Evolutionary conservation across 495 filamentous ascomycete genomes (phyloP).

Genomic region (Tuber borchii): DNA sequence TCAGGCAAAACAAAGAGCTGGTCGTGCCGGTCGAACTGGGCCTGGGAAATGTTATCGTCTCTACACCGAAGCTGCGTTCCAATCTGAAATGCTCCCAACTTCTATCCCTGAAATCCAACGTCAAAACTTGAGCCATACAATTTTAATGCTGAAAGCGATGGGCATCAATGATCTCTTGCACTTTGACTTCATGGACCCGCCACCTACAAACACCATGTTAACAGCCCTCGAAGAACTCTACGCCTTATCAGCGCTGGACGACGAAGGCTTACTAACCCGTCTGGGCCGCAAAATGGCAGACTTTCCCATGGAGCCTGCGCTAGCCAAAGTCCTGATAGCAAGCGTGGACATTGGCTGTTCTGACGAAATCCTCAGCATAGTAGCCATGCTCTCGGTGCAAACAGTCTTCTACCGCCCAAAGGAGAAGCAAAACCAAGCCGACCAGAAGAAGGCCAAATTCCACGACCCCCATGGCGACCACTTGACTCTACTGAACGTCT

Average conservation of each 20-base stretch:
- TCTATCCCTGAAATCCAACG: conserved; percentile 95
- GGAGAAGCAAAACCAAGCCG: conserved; percentile 90
- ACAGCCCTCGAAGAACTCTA: conserved; percentile 94
- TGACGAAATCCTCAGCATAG: conserved; percentile 88
- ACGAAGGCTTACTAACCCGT: conserved; percentile 90
- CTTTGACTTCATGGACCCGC: conserved; percentile 98
- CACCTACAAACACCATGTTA: conserved; percentile 94
- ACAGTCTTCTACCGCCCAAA: conserved; percentile 91
- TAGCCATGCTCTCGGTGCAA: conserved; percentile 83
- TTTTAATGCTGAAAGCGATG: conserved; percentile 99
- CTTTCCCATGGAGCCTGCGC: conserved; percentile 72
- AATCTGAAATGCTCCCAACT: conserved; percentile 94
- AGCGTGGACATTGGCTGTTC: conserved; percentile 82
- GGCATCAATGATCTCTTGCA: conserved; percentile 96
- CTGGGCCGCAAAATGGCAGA: conserved; percentile 96
- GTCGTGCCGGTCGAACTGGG: conserved; percentile 86
- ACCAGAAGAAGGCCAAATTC: conserved; percentile 96
- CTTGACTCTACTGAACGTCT: conserved; percentile 89
- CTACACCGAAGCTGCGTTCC: conserved; percentile 92
- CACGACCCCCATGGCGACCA: conserved; percentile 94
- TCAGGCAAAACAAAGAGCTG: conserved; percentile 89
- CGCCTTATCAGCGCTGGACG: conserved; percentile 82
- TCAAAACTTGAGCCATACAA: conserved; percentile 87
- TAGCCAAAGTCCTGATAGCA: conserved; percentile 83
- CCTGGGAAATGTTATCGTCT: conserved; percentile 94